phyloP scores from a whole-genome alignment of 1,284 basidiomycete genomes.

The Singerocomus inundabilis region DNA sequence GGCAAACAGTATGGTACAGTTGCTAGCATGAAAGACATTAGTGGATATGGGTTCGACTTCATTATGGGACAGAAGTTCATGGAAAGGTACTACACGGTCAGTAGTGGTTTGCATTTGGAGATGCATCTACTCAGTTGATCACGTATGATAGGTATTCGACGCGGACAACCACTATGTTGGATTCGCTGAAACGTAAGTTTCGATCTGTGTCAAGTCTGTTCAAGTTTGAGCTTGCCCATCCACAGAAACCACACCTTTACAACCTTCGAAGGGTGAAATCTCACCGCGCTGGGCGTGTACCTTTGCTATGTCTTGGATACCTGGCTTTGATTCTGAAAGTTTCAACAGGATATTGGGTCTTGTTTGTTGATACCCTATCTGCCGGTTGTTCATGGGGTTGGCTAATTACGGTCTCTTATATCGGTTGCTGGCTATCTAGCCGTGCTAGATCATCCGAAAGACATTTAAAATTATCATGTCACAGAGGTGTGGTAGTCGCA shows the following conservation, averaged over 20 bases:
- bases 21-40: constrained; percentile 4
- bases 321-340: too few species aligned
- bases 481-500: too few species aligned
- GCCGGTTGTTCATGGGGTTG: too few species aligned
- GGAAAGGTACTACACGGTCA: constrained; percentile 30
- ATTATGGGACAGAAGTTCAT: constrained; percentile 29
- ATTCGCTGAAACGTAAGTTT: constrained; percentile 30
- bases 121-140: neutral
- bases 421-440: too few species aligned
- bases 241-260: constrained; percentile 17
- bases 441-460: too few species aligned
- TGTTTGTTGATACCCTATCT: too few species aligned
- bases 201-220: neutral
- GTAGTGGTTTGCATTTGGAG: neutral
- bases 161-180: constrained; percentile 20
- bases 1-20: constrained; percentile 23
- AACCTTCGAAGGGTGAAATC: neutral
- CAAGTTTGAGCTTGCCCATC: neutral
- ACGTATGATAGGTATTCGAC: constrained; percentile 24
- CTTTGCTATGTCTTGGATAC: too few species aligned
- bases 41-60: constrained; percentile 24
- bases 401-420: too few species aligned
- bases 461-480: too few species aligned
- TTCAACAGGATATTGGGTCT: too few species aligned
- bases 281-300: neutral